phyloP scores from a whole-genome alignment of 1,284 basidiomycete genomes.

The Cystobasidium sp. region DNA sequence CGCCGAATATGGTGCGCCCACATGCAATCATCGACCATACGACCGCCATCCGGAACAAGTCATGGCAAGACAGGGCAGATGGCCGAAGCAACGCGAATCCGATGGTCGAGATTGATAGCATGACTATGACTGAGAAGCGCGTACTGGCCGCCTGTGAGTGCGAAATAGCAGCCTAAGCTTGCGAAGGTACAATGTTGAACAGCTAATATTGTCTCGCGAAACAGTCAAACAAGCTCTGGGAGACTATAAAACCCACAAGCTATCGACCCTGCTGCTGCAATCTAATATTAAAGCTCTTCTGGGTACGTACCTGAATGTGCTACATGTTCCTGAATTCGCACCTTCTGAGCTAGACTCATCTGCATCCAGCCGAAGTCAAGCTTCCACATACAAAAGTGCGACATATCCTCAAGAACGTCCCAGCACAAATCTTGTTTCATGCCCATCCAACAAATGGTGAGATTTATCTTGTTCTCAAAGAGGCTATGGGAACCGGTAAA shows the following conservation, averaged over 20 bases:
- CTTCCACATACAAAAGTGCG: constrained; percentile 20
- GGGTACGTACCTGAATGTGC: neutral
- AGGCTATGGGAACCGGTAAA: neutral
- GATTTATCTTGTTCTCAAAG: neutral
- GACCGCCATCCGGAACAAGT: neutral
- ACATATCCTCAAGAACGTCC: constrained; percentile 16
- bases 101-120: neutral
- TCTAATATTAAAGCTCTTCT: neutral
- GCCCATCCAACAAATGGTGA: neutral
- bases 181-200: neutral
- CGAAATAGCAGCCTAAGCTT: neutral
- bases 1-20: neutral
- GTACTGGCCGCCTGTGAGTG: constrained; percentile 5
- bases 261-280: constrained; percentile 10
- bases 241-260: constrained; percentile 11
- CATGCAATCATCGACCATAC: constrained; percentile 15
- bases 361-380: constrained; percentile 6
- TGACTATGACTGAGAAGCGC: constrained; percentile 20
- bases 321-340: neutral
- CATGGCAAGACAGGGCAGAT: neutral
- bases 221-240: constrained; percentile 20
- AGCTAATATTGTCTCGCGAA: neutral
- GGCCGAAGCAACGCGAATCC: constrained; percentile 18
- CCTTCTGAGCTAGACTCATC: neutral
- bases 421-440: neutral